Conservation (phyloP, 2,329 filamentous ascomycete species). For the Colletotrichum incanum region DNA sequence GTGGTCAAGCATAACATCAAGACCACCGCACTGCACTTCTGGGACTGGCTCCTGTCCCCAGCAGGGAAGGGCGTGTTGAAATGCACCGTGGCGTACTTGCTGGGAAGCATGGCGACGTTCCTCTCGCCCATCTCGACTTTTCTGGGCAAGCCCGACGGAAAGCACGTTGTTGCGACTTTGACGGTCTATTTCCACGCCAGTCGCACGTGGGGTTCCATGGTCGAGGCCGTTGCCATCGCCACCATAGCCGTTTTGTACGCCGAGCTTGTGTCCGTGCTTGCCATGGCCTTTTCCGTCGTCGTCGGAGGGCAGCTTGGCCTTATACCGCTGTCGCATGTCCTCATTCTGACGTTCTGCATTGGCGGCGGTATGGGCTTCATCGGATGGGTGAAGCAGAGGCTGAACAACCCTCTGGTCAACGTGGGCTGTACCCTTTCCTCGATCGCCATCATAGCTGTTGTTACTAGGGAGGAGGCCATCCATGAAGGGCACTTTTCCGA, state of each 20-base stretch:
- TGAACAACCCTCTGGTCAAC: conserved; percentile 85
- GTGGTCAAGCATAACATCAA: conserved; percentile 56
- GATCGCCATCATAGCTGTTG: conserved; percentile 88
- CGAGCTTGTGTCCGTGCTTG: conserved; percentile 80
- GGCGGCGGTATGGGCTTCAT: conserved; percentile 90
- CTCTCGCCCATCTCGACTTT: conserved; percentile 80
- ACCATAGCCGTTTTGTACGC: conserved; percentile 83
- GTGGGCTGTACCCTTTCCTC: conserved; percentile 89
- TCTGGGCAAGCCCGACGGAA: conserved; percentile 88
- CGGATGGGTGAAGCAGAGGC: conserved; percentile 87
- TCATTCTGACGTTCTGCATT: conserved; percentile 87
- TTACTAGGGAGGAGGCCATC: conserved; percentile 93
- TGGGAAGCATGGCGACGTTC: conserved; percentile 91
- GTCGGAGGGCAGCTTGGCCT: conserved; percentile 72
- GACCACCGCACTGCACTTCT: conserved; percentile 58
- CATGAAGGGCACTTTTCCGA: conserved; percentile 86
- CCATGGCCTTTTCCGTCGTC: conserved; percentile 88
- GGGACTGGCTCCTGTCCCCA: conserved; percentile 78
- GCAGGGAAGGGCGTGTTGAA: conserved; percentile 88
- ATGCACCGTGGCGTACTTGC: conserved; percentile 89
- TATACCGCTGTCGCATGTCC: conserved; percentile 80
- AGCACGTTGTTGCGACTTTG: conserved; percentile 93
- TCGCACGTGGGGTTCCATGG: conserved; percentile 89
- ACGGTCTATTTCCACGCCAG: conserved; percentile 97
- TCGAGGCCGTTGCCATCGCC: conserved; percentile 85